Conservation (phyloP, 495 filamentous ascomycete species). For the Penicillium coffeae region DNA sequence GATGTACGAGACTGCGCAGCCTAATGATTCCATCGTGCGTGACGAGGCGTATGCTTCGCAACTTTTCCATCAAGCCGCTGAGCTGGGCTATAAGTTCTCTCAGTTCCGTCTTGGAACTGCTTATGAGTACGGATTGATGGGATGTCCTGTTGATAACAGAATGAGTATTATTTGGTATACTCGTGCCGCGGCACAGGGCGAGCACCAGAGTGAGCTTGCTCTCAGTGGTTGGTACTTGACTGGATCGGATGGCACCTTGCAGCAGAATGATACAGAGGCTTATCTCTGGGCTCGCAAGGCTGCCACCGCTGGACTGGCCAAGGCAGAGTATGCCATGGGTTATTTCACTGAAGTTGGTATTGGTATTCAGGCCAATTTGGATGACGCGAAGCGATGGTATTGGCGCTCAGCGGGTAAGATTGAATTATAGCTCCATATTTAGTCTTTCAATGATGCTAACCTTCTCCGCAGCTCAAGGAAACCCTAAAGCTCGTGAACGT, state of each 20-base stretch:
- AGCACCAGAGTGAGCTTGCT: slow-evolving; percentile 90
- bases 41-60: slow-evolving; percentile 75
- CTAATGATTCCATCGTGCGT: slow-evolving; percentile 66
- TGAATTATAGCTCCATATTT: slow-evolving; percentile 5
- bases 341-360: slow-evolving; percentile 97
- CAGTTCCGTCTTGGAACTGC: slow-evolving; percentile 85
- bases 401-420: slow-evolving; percentile 93
- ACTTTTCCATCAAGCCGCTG: slow-evolving; percentile 83
- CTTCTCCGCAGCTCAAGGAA: slow-evolving; percentile 69
- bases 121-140: slow-evolving; percentile 86
- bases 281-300: slow-evolving; percentile 97
- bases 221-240: slow-evolving; percentile 96
- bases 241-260: slow-evolving; percentile 78
- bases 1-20: slow-evolving; percentile 69
- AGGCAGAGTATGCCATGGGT: slow-evolving; percentile 97
- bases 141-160: slow-evolving; percentile 74
- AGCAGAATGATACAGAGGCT: slow-evolving; percentile 92
- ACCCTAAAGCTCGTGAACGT: slow-evolving; percentile 85
- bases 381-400: slow-evolving; percentile 98
- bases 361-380: slow-evolving; percentile 76
- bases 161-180: slow-evolving; percentile 91
- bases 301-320: slow-evolving; percentile 74
- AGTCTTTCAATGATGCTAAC: background rate
- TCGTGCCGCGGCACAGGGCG: slow-evolving; percentile 84
- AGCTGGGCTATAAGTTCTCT: slow-evolving; percentile 89